Evolutionary conservation across 2,329 filamentous ascomycete species (phyloP), one percentile per base, ranked within the genome.

Genomic region (Aspergillus texensis): DNA sequence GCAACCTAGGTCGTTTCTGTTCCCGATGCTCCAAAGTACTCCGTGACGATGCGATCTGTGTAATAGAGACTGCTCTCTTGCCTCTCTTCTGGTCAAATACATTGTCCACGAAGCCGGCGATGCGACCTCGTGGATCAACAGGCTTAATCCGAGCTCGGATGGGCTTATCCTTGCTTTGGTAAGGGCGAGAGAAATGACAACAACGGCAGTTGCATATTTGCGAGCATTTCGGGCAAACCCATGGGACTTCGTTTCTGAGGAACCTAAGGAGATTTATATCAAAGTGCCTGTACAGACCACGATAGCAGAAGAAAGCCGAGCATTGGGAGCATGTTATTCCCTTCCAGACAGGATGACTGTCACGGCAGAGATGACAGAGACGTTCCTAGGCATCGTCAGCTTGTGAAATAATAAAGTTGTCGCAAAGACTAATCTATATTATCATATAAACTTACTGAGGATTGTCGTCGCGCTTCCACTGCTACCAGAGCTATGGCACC

Each of bases 51-150:
- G 26, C 53, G 21, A 34, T 58, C 21, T 55, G 61, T 24, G 48
- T 43, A 39, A 60, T 43, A 24, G 61, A 21, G 19, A 61, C 63
- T 24, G 65, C 63, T 57, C 59, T 63, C 41, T 65, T 68, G 14
- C 73, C 74, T 62, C 74, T 67, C 64, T 74, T 76, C 58, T 77
- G 74, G 62, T 77, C 74, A 64, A 77, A 77, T 3, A 78, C 75
- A 65, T 78, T 78, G 60, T 78, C 76, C 8, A 73, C 72, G 67
- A 78, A 77, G 3, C 76, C 76, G 66, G 73, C 70, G 21, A 71
- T 67, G 56, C 75, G 75, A 1, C 76, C 75, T 21, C 76, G 70
- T 26, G 72, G 54, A 61, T 78, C 76, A 32, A 67, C 65, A 4
- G 75, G 71, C 57, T 75, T 76, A 28, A 77, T 69, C 28, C 75